Conservation (phyloP, 2,329 filamentous ascomycete genomes). For the Ceratocystis cubensis region DNA sequence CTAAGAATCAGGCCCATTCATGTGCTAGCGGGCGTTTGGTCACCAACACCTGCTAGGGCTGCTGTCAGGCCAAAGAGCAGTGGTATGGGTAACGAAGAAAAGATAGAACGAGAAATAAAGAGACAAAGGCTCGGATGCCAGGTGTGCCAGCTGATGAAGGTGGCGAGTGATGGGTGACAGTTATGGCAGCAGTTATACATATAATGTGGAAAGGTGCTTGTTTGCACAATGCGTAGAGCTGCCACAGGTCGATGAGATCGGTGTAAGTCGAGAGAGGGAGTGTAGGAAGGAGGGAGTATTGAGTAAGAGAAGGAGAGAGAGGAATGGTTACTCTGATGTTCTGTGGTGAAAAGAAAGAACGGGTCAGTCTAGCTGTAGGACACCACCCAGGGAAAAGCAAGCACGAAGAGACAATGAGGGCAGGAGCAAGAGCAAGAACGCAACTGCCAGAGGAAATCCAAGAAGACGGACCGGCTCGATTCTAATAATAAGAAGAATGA, state of each 20-base stretch:
- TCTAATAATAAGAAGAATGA: conserved; percentile 13
- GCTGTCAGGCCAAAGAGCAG: conserved; percentile 9
- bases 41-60: conserved; percentile 7
- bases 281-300: not conserved
- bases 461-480: conserved; percentile 3
- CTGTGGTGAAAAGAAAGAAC: not conserved
- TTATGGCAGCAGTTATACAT: not conserved
- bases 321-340: not conserved
- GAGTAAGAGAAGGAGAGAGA: conserved; percentile 2
- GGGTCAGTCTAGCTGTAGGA: not conserved
- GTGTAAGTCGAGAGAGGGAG: not conserved
- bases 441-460: not conserved
- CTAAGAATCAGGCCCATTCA: conserved; percentile 6
- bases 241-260: not conserved
- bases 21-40: conserved; percentile 1
- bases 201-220: too few species aligned
- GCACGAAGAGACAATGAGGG: not conserved
- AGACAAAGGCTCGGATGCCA: not conserved
- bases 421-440: not conserved
- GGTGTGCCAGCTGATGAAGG: not conserved
- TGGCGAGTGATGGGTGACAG: not conserved
- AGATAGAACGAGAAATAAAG: not conserved
- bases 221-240: not conserved
- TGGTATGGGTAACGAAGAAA: not conserved
- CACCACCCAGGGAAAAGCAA: not conserved